Conservation (phyloP, 176 grass and related monocot genomes). For the Oryza longistaminata region DNA sequence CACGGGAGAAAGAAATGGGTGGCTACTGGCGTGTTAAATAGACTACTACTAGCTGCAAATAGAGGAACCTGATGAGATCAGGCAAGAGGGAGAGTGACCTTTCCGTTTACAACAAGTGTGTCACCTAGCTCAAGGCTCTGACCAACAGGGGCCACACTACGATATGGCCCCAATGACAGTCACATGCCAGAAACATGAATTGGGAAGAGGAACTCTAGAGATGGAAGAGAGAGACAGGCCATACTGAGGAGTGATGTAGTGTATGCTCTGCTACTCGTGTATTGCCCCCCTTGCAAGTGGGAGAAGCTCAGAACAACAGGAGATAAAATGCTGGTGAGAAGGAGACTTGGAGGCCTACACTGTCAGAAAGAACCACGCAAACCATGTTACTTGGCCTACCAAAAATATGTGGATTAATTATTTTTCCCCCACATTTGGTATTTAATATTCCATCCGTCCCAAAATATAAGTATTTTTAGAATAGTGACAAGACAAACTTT, state of each 20-base stretch:
- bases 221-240: slow-evolving; percentile 14
- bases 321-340: slow-evolving; percentile 43
- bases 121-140: slow-evolving; percentile 24
- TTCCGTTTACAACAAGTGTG: slow-evolving; percentile 18
- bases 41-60: slow-evolving; percentile 19
- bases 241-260: slow-evolving; percentile 3
- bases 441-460: too few relatives aligned
- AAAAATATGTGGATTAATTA: slow-evolving; percentile 42
- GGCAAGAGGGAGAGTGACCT: slow-evolving; percentile 30
- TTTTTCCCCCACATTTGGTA: slow-evolving; percentile 31
- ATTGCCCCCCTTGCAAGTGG: slow-evolving; percentile 47
- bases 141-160: slow-evolving; percentile 40
- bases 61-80: slow-evolving; percentile 32
- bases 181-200: slow-evolving; percentile 18
- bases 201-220: background rate
- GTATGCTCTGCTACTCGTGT: slow-evolving; percentile 25
- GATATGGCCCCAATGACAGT: slow-evolving; percentile 37
- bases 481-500: too few relatives aligned
- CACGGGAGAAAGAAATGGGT: slow-evolving; percentile 65
- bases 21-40: slow-evolving; percentile 67
- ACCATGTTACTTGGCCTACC: slow-evolving; percentile 58
- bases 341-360: slow-evolving; percentile 41
- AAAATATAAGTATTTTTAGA: too few relatives aligned
- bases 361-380: slow-evolving; percentile 67
- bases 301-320: slow-evolving; percentile 44